Evolutionary conservation across 2,329 filamentous ascomycete genomes (phyloP).

Genomic region (Fusarium gaditjirri): DNA sequence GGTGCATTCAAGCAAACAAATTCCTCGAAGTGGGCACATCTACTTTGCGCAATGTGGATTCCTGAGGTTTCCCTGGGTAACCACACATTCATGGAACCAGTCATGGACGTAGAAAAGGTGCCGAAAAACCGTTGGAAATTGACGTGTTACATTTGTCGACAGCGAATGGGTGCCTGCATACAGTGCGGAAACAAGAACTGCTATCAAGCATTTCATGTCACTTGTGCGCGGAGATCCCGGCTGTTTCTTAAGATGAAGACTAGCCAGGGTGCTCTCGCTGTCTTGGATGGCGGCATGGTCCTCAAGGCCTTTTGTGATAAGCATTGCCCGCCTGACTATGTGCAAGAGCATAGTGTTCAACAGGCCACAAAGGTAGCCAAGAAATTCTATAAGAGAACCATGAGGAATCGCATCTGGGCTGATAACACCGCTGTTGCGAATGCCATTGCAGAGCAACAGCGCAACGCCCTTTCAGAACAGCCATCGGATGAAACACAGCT

Average conservation of each 20-base stretch:
- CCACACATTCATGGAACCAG: constrained; percentile 96
- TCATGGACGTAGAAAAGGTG: constrained; percentile 98
- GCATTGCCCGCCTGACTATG: constrained; percentile 90
- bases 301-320: constrained; percentile 97
- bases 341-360: constrained; percentile 85
- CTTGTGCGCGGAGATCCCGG: constrained; percentile 87
- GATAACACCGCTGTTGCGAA: constrained; percentile 87
- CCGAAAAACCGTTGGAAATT: constrained; percentile 94
- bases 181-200: constrained; percentile 98
- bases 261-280: constrained; percentile 79
- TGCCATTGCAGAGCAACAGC: constrained; percentile 79
- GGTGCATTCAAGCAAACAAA: constrained; percentile 99
- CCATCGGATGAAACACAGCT: constrained; percentile 84
- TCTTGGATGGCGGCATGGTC: constrained; percentile 81
- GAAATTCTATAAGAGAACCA: constrained; percentile 87
- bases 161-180: constrained; percentile 98
- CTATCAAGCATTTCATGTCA: constrained; percentile 97
- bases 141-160: constrained; percentile 94
- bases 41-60: constrained; percentile 98
- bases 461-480: constrained; percentile 72
- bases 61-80: constrained; percentile 96
- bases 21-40: constrained; percentile 94
- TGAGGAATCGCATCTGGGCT: constrained; percentile 91
- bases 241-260: constrained; percentile 98
- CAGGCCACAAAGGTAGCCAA: constrained; percentile 84